These are phyloP conservation scores for Gentiana straminea DNA, from an alignment of 257 asterid genomes.

Conservation along the genomic window DNA sequence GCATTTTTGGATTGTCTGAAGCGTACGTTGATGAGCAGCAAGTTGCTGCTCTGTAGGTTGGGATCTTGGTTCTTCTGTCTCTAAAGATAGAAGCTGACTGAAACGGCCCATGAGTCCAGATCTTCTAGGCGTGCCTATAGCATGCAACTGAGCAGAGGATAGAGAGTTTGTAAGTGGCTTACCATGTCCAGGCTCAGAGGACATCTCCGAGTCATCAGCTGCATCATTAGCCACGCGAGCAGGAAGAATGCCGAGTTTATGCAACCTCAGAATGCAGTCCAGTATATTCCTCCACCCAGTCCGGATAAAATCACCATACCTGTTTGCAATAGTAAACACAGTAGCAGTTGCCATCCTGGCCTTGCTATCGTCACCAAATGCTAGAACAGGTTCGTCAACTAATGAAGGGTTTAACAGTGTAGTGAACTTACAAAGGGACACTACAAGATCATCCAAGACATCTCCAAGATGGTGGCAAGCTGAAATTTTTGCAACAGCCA, in stretches of 20 bases:
- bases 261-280: conserved; percentile 84
- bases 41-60: conserved; percentile 95
- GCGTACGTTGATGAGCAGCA: conserved; percentile 94
- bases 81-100: conserved; percentile 89
- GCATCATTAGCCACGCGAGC: conserved; percentile 99
- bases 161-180: conserved; percentile 67
- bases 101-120: conserved; percentile 95
- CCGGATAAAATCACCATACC: conserved; percentile 84
- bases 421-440: conserved; percentile 88
- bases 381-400: conserved; percentile 89
- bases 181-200: conserved; percentile 79
- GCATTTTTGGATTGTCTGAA: conserved; percentile 89
- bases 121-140: conserved; percentile 84
- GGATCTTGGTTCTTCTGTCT: conserved; percentile 89
- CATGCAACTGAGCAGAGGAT: conserved; percentile 66
- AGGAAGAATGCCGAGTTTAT: conserved; percentile 94
- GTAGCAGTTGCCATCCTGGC: conserved; percentile 96
- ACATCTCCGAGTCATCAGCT: conserved; percentile 74
- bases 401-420: conserved; percentile 75
- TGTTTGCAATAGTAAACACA: conserved; percentile 80
- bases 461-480: conserved; percentile 96
- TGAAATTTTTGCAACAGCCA: conserved; percentile 93
- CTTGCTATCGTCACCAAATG: conserved; percentile 90
- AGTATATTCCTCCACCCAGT: conserved; percentile 94
- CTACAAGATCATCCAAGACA: conserved; percentile 90